A percentile compares a stretch with the other conserved stretches of the same genome.
phyloP scores from a whole-genome alignment of 805 yeast species.

The Debaryomyces tyrocola region DNA sequence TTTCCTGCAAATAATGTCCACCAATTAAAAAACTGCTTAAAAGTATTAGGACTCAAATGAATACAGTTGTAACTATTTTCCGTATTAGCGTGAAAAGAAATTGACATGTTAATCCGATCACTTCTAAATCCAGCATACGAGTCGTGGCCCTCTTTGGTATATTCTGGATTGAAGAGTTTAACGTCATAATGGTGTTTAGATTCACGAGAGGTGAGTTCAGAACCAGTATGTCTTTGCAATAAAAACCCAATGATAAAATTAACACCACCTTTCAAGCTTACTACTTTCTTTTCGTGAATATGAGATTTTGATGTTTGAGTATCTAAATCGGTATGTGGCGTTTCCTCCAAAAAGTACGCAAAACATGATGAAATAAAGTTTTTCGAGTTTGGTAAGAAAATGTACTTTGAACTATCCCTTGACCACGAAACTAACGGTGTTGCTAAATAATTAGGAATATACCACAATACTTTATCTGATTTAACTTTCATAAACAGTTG shows the following conservation, averaged over 20 bases:
- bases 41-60: constrained; percentile 70
- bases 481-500: constrained; percentile 61
- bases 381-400: constrained; percentile 48
- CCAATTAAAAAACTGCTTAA: constrained; percentile 76
- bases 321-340: not conserved
- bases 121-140: constrained; percentile 43
- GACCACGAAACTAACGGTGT: constrained; percentile 56
- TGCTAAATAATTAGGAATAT: constrained; percentile 73
- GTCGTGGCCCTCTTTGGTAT: constrained; percentile 33
- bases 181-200: constrained; percentile 65
- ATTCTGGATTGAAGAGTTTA: constrained; percentile 57
- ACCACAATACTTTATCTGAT: constrained; percentile 63
- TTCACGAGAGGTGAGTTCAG: constrained; percentile 34
- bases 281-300: constrained; percentile 51
- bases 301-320: constrained; percentile 7
- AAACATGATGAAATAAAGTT: constrained; percentile 45
- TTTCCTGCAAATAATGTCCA: constrained; percentile 83
- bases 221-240: constrained; percentile 4
- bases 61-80: constrained; percentile 60
- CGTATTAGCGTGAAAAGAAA: constrained; percentile 36
- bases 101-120: constrained; percentile 40
- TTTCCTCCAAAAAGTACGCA: constrained; percentile 47
- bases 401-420: constrained; percentile 42
- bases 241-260: constrained; percentile 51
- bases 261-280: constrained; percentile 62